Base-by-base conservation (phyloP, 2,329 filamentous ascomycete genomes). In the Alternaria triticina region DNA sequence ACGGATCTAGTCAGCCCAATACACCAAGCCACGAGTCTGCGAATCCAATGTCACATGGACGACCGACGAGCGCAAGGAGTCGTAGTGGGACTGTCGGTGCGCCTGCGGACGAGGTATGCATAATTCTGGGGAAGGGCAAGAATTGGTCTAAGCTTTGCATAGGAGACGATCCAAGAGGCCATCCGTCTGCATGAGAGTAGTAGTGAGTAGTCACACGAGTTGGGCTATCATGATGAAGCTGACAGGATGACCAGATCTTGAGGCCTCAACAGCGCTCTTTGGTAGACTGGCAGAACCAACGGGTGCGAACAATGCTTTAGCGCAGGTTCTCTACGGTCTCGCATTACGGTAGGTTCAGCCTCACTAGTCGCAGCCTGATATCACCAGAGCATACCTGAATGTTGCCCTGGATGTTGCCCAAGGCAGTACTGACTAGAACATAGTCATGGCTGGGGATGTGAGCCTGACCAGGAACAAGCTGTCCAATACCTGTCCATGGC, bases 321-420 rank as follows among this genome's bases (percentile, higher is more conserved):
- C 93, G 74, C 95, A 99, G 82, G 96, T 99, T 36, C 86, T 99
- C 57, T 99, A 97, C 78, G 96, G 96, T 4, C 90, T 99, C 61
- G 94, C 95, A 56, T 82, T 97, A 69, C 88, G 93, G 91, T 94
- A 80, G 82, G 88, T 54, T 61, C 40, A 36, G 54, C 36, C 25
- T 50, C 54, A 46, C 57, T 52, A 44, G 43, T 33, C 27, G 20
- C 40, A 44, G 20, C 30, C 50, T 58, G 54, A 54, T 57, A 54
- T 56, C 49, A 44, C 45, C 45, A 59, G 59, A 68, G 57, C 63
- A 57, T 58, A 64, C 68, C 64, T 54, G 59, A 67, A 69, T 70
- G 73, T 79, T 74, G 75, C 72, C 64, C 64, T 61, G 59, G 45
- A 64, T 56, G 68, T 55, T 66, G 64, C 33, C 59, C 57, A 54